Base-by-base conservation (phyloP, 2,329 filamentous ascomycete genomes). In the Thyridium curvatum region DNA sequence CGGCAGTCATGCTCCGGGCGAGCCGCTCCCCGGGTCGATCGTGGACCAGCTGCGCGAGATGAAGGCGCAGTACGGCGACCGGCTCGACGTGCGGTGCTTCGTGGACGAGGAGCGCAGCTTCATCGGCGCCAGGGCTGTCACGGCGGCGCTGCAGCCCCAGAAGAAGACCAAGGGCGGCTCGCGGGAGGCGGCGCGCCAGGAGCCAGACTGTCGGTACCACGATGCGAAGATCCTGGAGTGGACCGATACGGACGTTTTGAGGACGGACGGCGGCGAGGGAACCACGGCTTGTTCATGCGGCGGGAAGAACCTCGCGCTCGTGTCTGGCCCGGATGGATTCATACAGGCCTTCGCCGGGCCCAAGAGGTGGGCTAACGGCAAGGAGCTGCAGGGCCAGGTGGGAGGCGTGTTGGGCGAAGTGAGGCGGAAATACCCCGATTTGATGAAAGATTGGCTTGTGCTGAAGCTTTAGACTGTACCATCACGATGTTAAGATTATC, bases 291-390 rank as follows among this genome's bases (percentile, higher is more conserved):
- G 59, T 43, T 45, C 46, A 2, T 34, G 46, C 9, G 41, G 38
- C 1, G 34, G 46, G 1, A 76, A 73, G 46, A 81, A 80, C 43
- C 58, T 95, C 15, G 67, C 96, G n/a, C 69, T 95, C 40, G 77
- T 97, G 2, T 94, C 89, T 1, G 93, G 93, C 0, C 91, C 93
- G 0, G 87, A 94, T 39, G 91, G 93, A 1, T 97, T 97, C 61
- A 74, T 97, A 30, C 74, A 77, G 32, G 75, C 84, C 46, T 86
- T 85, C 62, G 87, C 88, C 3, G 91, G 93, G 2, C 69, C 80
- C 9, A 95, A 94, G 62, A 63, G 77, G 3, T 94, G 87, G 85
- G 66, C 71, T 10, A 72, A 74, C 18, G 87, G 88, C 1, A 66
- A 68, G 41, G 84, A 94, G 61, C 68, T 76, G 10, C 89, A 95